Conservation (phyloP, 441 rosid genomes). For the Gossypium davidsonii region DNA sequence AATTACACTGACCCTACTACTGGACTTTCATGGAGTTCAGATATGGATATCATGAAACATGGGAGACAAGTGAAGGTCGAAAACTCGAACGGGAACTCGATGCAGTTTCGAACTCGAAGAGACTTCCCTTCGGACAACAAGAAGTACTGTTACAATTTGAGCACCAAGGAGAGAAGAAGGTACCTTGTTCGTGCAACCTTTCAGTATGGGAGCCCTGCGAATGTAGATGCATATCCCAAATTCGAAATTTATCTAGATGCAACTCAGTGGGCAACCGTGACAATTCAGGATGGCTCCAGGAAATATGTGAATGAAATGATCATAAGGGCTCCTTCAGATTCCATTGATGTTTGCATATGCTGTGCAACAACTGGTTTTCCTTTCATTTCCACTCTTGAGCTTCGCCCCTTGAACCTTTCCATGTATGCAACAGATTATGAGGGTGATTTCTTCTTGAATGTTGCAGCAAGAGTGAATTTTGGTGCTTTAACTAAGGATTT, state of each 20-base stretch:
- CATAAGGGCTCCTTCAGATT: slow-evolving; percentile 66
- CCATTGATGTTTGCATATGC: slow-evolving; percentile 76
- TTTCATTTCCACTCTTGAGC: slow-evolving; percentile 83
- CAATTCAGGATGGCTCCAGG: slow-evolving; percentile 55
- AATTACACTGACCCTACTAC: slow-evolving; percentile 61
- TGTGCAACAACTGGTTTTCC: slow-evolving; percentile 88
- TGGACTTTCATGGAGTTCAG: slow-evolving; percentile 79
- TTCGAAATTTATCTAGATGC: slow-evolving; percentile 79
- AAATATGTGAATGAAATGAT: slow-evolving; percentile 74
- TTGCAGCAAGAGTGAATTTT: slow-evolving; percentile 87
- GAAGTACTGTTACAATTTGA: slow-evolving; percentile 73
- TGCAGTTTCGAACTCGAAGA: slow-evolving; percentile 54
- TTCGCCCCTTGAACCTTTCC: slow-evolving; percentile 74
- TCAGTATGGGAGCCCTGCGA: slow-evolving; percentile 50
- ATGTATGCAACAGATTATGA: slow-evolving; percentile 88
- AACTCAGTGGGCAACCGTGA: slow-evolving; percentile 84
- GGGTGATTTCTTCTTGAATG: slow-evolving; percentile 69
- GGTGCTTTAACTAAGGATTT: slow-evolving; percentile 64
- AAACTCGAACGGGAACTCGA: neutral
- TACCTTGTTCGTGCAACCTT: slow-evolving; percentile 84
- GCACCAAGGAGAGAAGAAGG: slow-evolving; percentile 68
- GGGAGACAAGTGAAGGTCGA: neutral
- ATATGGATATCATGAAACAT: slow-evolving; percentile 29
- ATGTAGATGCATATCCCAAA: slow-evolving; percentile 67
- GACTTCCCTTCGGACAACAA: slow-evolving; percentile 71